Evolutionary conservation across 768 basidiomycete genomes (phyloP), one percentile per base, ranked within the genome.

Genomic region (Hygrophorus russula): DNA sequence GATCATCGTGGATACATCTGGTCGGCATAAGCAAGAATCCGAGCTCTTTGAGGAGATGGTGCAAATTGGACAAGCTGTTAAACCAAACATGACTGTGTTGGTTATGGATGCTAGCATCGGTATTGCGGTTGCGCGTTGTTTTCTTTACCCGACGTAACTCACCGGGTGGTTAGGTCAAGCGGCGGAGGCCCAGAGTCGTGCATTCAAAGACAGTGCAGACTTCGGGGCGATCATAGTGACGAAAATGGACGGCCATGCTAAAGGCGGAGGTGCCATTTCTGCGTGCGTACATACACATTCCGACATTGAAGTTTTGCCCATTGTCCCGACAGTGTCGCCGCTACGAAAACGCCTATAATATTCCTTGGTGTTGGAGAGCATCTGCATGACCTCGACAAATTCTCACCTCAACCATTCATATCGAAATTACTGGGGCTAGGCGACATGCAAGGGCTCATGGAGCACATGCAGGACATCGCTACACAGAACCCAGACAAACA

Each of bases 221-320:
- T 99, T 99, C 58, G 96, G 94, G 45, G 96, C 94, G 2, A 99
- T 99, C 51, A 96, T 99, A 47, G 96, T 99, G 12, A 99, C 96
- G 9, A 99, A 99, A 66, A 90, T 99, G 81, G 96, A 99, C 53
- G 96, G 96, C 3, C 96, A 99, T 55, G 96, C 96, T 1, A 98
- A 96, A 59, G 96, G 96, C 44, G 96, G 96, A 60, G 96, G 96
- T 17, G 96, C 96, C 24, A 98, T 99, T 47, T 99, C 96, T 36
- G 94, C 94, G 94, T 97, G 65, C 47, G 91, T 72, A 33, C 27
- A 29, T 15, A 29, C 12, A 11, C 24, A 15, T 44, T 29, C 8
- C 20, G 14, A n/a, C 24, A 8, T 1, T 13, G 4, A 2, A 15
- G 8, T 19, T 14, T 27, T 34, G 13, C 39, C 30, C 27, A 46